A percentile compares a stretch with the other conserved stretches of the same genome.
Evolutionary conservation across 192 early-diverging fungal genomes (phyloP).

Genomic region (Geranomyces michiganensis): DNA sequence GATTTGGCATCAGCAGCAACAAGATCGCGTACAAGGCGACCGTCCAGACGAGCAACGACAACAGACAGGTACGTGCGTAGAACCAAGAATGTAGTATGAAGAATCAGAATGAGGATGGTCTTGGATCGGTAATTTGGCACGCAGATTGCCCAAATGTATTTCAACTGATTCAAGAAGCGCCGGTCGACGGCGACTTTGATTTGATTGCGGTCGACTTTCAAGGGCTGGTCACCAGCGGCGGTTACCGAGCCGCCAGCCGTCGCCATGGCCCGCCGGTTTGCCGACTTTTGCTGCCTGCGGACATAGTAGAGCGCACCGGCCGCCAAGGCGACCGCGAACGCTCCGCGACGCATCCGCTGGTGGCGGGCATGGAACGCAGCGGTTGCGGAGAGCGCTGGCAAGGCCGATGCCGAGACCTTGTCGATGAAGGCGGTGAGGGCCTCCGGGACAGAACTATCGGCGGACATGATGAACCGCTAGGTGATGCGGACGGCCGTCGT

Average conservation of each 20-base stretch:
- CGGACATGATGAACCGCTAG: slow-evolving; percentile 3
- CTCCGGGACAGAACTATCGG: slow-evolving; percentile 14
- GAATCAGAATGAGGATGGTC: slow-evolving; percentile 75
- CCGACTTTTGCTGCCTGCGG: not conserved
- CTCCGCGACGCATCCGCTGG: slow-evolving; percentile 21
- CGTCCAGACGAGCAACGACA: slow-evolving; percentile 89
- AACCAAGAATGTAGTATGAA: slow-evolving; percentile 86
- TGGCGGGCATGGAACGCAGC: slow-evolving; percentile 15
- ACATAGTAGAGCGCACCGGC: slow-evolving; percentile 28
- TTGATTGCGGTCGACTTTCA: slow-evolving; percentile 42
- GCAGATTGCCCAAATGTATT: slow-evolving; percentile 77
- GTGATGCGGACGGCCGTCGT: no score
- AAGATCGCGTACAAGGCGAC: slow-evolving; percentile 92
- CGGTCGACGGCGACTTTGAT: slow-evolving; percentile 55
- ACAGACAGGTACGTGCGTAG: slow-evolving; percentile 90
- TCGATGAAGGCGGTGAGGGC: slow-evolving; percentile 23
- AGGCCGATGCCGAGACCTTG: slow-evolving; percentile 16
- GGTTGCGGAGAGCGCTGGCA: slow-evolving; percentile 8
- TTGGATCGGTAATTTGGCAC: slow-evolving; percentile 79
- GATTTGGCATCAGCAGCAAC: slow-evolving; percentile 80
- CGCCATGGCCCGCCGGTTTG: not conserved
- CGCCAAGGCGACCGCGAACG: slow-evolving; percentile 20
- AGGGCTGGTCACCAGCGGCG: slow-evolving; percentile 17
- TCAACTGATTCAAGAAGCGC: slow-evolving; percentile 47
- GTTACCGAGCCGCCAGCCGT: not conserved